A percentile compares a stretch with the other conserved stretches of the same genome.
phyloP scores from a whole-genome alignment of 176 grass and related monocot species.

The Cocos nucifera region DNA sequence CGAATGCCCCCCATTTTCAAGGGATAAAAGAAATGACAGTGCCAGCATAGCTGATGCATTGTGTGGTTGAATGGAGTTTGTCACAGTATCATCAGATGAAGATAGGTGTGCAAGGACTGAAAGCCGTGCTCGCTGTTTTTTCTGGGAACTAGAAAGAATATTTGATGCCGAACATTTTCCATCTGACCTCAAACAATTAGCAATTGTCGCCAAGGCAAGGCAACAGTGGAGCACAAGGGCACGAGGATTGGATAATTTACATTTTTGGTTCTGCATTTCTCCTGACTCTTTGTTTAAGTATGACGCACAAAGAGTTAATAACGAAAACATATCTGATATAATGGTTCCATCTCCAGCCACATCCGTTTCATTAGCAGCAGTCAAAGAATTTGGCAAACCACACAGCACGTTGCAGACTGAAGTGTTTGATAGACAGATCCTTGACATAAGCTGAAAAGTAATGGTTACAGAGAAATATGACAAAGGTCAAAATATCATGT shows the following conservation, averaged over 20 bases:
- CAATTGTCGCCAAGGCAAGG: slow-evolving; percentile 56
- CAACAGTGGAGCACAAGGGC: slow-evolving; percentile 66
- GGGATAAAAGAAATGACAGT: slow-evolving; percentile 49
- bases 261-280: slow-evolving; percentile 58
- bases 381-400: slow-evolving; percentile 37
- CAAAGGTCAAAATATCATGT: background rate
- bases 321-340: slow-evolving; percentile 61
- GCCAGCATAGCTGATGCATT: slow-evolving; percentile 75
- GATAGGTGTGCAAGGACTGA: slow-evolving; percentile 77
- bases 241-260: slow-evolving; percentile 79
- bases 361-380: slow-evolving; percentile 40
- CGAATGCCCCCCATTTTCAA: slow-evolving; percentile 46
- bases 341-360: slow-evolving; percentile 77
- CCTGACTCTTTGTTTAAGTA: slow-evolving; percentile 76
- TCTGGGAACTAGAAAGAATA: slow-evolving; percentile 50
- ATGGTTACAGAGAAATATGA: background rate
- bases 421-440: slow-evolving; percentile 51
- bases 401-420: slow-evolving; percentile 52
- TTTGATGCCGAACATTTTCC: slow-evolving; percentile 43
- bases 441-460: slow-evolving; percentile 80
- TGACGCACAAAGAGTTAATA: slow-evolving; percentile 67
- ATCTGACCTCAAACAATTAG: slow-evolving; percentile 38
- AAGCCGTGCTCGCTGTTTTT: slow-evolving; percentile 54
- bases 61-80: slow-evolving; percentile 63
- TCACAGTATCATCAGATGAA: slow-evolving; percentile 56